These are phyloP conservation scores for Penicillium aurantiogriseum DNA, from an alignment of 2,329 filamentous ascomycete species.

Conservation along the genomic window DNA sequence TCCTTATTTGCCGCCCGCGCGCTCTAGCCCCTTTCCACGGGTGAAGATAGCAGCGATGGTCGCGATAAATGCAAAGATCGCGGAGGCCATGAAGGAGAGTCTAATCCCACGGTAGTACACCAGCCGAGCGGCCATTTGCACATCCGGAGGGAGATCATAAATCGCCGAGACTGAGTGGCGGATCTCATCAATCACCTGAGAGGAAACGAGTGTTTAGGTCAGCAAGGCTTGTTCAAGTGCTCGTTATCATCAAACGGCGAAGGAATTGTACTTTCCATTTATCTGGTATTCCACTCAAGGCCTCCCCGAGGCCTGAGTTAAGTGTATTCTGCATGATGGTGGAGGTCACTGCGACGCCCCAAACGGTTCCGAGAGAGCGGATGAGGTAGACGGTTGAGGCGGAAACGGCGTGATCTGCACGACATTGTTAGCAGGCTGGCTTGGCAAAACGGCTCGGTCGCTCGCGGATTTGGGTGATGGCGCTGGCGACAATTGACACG, in stretches of 20 bases:
- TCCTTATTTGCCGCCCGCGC: constrained; percentile 7
- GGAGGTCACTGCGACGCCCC: constrained; percentile 63
- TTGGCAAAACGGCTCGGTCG: background rate
- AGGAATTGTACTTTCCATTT: constrained; percentile 55
- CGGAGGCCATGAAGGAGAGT: constrained; percentile 57
- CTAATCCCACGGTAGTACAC: constrained; percentile 61
- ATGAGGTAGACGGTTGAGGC: constrained; percentile 64
- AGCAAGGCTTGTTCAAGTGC: constrained; percentile 22
- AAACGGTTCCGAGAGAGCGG: constrained; percentile 62
- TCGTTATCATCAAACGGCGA: constrained; percentile 1
- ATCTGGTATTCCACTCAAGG: constrained; percentile 55
- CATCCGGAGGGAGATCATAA: constrained; percentile 54
- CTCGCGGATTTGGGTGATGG: background rate
- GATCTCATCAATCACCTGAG: constrained; percentile 60
- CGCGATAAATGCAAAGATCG: constrained; percentile 51
- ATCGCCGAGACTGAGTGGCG: constrained; percentile 60
- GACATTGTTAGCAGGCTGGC: background rate
- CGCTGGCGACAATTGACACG: background rate
- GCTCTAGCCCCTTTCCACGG: constrained; percentile 36
- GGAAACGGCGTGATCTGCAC: constrained; percentile 60
- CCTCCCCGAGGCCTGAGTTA: constrained; percentile 53
- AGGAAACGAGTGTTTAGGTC: constrained; percentile 19
- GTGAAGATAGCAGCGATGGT: constrained; percentile 51
- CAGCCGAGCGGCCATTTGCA: constrained; percentile 56
- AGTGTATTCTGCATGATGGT: constrained; percentile 64